These are phyloP conservation scores for Pythium plurisporium DNA, from an alignment of 352 stramenopile species.

Conservation along the genomic window DNA sequence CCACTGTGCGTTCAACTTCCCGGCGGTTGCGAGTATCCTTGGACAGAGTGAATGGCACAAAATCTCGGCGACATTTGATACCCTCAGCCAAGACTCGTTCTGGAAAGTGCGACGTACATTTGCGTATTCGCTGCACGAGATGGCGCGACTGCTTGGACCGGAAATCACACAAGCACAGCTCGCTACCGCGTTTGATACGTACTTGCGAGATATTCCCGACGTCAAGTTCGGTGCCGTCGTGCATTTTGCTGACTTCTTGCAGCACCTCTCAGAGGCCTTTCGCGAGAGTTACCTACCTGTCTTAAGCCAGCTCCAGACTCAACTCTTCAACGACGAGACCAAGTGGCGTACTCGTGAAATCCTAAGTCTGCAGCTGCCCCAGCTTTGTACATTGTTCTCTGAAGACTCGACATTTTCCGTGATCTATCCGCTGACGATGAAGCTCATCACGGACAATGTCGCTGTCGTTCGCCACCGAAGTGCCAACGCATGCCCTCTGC, in stretches of 20 bases:
- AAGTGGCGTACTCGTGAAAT: slow-evolving; percentile 85
- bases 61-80: slow-evolving; percentile 76
- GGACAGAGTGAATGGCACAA: slow-evolving; percentile 63
- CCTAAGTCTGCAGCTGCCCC: slow-evolving; percentile 65
- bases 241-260: slow-evolving; percentile 84
- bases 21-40: slow-evolving; percentile 82
- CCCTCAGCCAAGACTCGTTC: slow-evolving; percentile 73
- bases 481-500: slow-evolving; percentile 61
- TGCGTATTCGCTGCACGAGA: slow-evolving; percentile 89
- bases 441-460: slow-evolving; percentile 73
- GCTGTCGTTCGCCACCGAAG: slow-evolving; percentile 68
- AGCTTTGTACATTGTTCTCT: slow-evolving; percentile 70
- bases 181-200: slow-evolving; percentile 76
- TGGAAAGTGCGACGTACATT: slow-evolving; percentile 92
- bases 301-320: slow-evolving; percentile 50
- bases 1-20: slow-evolving; percentile 91
- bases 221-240: slow-evolving; percentile 81
- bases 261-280: slow-evolving; percentile 59
- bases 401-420: slow-evolving; percentile 66
- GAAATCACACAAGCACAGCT: slow-evolving; percentile 79
- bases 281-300: slow-evolving; percentile 80
- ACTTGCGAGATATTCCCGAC: slow-evolving; percentile 77
- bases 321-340: slow-evolving; percentile 55
- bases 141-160: slow-evolving; percentile 74
- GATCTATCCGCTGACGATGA: slow-evolving; percentile 69